A percentile compares a stretch with the other conserved stretches of the same genome.
Conservation (phyloP, 139 green algal species). For the Yamagishiella unicocca region DNA sequence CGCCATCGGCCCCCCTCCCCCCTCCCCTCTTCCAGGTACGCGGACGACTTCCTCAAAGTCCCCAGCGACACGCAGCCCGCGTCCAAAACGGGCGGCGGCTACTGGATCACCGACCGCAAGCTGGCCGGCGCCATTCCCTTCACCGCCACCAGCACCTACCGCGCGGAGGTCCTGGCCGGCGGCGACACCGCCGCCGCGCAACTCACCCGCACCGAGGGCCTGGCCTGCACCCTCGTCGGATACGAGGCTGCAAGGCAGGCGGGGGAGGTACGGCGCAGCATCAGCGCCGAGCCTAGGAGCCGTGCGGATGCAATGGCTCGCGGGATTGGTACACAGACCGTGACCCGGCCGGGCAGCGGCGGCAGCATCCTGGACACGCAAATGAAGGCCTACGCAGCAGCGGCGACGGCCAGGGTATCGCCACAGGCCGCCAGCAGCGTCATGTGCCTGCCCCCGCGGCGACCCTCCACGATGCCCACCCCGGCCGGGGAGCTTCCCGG, state of each 20-base stretch:
- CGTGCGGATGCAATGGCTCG: background rate
- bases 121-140: conserved; percentile 44
- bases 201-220: conserved; percentile 42
- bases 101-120: conserved; percentile 52
- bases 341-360: conserved; percentile 13
- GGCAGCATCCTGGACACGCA: conserved; percentile 38
- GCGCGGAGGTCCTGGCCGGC: conserved; percentile 59
- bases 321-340: conserved; percentile 26
- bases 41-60: conserved; percentile 31
- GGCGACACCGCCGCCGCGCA: conserved; percentile 44
- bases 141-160: conserved; percentile 63
- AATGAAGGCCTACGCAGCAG: background rate
- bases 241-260: conserved; percentile 56
- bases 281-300: conserved; percentile 20
- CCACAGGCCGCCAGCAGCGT: background rate
- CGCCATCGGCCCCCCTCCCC: background rate
- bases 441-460: background rate
- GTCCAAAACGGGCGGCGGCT: conserved; percentile 57
- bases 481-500: conserved; percentile 51
- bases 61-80: conserved; percentile 48
- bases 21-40: conserved; percentile 32
- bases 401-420: background rate
- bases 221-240: conserved; percentile 43
- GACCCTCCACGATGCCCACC: conserved; percentile 47
- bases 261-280: conserved; percentile 24